These are phyloP conservation scores for Coelastrella sp. DNA, from an alignment of 139 green algal species.

Conservation along the genomic window DNA sequence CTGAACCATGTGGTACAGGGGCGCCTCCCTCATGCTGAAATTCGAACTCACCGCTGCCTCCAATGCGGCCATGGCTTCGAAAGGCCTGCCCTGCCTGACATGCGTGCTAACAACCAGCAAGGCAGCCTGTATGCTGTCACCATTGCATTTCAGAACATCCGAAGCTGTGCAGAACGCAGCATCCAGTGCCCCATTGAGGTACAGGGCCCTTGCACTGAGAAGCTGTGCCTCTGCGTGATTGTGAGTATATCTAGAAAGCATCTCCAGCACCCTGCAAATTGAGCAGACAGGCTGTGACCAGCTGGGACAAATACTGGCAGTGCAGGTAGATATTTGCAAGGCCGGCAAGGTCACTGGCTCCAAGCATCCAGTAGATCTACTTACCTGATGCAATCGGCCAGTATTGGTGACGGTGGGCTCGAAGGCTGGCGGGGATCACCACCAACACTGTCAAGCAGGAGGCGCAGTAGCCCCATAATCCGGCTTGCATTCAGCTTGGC, in stretches of 20 bases:
- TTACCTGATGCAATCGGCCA: slow-evolving; percentile 63
- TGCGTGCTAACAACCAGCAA: slow-evolving; percentile 73
- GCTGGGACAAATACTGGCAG: neutral
- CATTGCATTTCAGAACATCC: slow-evolving; percentile 62
- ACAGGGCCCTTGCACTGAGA: slow-evolving; percentile 65
- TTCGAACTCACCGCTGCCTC: slow-evolving; percentile 68
- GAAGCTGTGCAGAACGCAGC: slow-evolving; percentile 64
- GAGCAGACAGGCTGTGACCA: no score
- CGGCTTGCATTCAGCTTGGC: slow-evolving; percentile 61
- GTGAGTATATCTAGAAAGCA: slow-evolving; percentile 40
- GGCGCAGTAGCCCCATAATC: slow-evolving; percentile 61
- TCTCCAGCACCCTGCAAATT: slow-evolving; percentile 54
- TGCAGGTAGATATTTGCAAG: neutral
- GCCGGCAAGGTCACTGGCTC: neutral
- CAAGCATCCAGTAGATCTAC: no score
- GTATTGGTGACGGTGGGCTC: slow-evolving; percentile 63
- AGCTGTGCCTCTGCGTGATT: slow-evolving; percentile 54
- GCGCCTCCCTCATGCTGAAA: slow-evolving; percentile 73
- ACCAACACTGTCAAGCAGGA: slow-evolving; percentile 63
- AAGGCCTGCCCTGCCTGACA: slow-evolving; percentile 58
- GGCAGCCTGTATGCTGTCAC: slow-evolving; percentile 61
- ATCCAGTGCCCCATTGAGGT: slow-evolving; percentile 71
- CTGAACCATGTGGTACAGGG: slow-evolving; percentile 71
- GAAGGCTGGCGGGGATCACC: slow-evolving; percentile 61
- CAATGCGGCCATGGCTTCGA: slow-evolving; percentile 60